Base-by-base conservation (phyloP, 1,284 basidiomycete species). In the Puccinia horiana region DNA sequence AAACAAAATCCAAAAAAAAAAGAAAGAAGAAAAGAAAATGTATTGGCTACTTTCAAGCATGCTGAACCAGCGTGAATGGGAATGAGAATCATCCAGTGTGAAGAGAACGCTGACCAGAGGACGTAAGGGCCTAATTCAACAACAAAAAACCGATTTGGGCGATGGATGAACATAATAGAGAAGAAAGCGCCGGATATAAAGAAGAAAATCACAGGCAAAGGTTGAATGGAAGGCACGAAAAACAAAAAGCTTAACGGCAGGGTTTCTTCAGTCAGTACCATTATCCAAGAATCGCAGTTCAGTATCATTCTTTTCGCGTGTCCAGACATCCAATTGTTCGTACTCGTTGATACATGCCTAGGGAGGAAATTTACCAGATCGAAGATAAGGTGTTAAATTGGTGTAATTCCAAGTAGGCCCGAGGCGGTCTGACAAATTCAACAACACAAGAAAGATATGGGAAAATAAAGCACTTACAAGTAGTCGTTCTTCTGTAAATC, bases 401-500 rank as follows among this genome's bases (percentile, higher is more conserved):
- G 32, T 3, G 47, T 47, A 5, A 63, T 63, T 35, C 58, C 52
- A n/a, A n/a, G 32, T 47, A 56, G 47, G 14, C 18, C 72, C 23
- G n/a, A 29, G n/a, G 49, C 26, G 16, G 18, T 77, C 42, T 23
- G 18, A 47, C 32, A 40, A 35, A 18, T 11, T 18, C 26, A n/a
- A 40, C 12, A 0, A 42, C 29, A 78, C 23, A 29, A 42, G 29
- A 76, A 56, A 20, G 11, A 18, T 49, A n/a, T 69, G 52, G 92
- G 35, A 9, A 29, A 89, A 26, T 89, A 85, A 81, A 96, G 91
- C 0, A 93, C 93, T 84, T 94, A 82, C 92, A 89, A 92, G 94
- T 44, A 98, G 89, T 87, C 95, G 92, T 8, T 90, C 91, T 87
- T 98, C 96, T 16, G 94, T 97, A 88, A 93, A 96, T 9, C 95